A percentile compares a stretch with the other conserved stretches of the same genome.
Conservation (phyloP, 768 basidiomycete genomes). For the Mycena haematopus region DNA sequence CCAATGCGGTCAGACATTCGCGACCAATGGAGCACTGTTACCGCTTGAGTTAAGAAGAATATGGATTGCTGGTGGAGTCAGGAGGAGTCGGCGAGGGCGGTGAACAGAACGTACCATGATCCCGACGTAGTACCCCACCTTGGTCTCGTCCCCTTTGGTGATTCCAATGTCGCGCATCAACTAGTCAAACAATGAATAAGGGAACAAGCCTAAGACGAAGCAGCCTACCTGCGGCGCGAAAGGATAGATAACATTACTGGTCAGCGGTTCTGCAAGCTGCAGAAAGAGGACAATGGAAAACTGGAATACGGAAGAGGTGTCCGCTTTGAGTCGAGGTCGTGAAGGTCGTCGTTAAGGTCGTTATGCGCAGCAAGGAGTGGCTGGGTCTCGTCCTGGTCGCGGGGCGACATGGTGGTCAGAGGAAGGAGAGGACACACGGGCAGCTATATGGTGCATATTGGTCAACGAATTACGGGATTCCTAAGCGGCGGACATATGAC, state of each 20-base stretch:
- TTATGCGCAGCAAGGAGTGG: slow-evolving; percentile 24
- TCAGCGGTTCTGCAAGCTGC: slow-evolving; percentile 80
- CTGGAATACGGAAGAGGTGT: slow-evolving; percentile 75
- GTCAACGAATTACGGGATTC: slow-evolving; percentile 22
- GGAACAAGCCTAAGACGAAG: not conserved
- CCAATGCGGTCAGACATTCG: slow-evolving; percentile 74
- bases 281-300: slow-evolving; percentile 72
- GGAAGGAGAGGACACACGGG: slow-evolving; percentile 2
- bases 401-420: slow-evolving; percentile 28
- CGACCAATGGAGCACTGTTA: slow-evolving; percentile 79
- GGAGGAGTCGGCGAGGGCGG: not conserved
- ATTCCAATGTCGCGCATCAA: slow-evolving; percentile 71
- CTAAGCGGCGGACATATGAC: slow-evolving; percentile 26
- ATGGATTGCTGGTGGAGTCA: slow-evolving; percentile 65
- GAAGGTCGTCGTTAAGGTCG: slow-evolving; percentile 24
- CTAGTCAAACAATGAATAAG: slow-evolving; percentile 38
- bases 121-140: slow-evolving; percentile 82
- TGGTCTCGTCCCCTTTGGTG: slow-evolving; percentile 71
- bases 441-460: slow-evolving; percentile 12
- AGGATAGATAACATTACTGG: slow-evolving; percentile 77
- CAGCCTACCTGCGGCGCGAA: slow-evolving; percentile 71
- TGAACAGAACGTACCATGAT: slow-evolving; percentile 57
- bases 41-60: slow-evolving; percentile 77
- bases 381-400: slow-evolving; percentile 26
- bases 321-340: slow-evolving; percentile 30